These are phyloP conservation scores for Ustilago esculenta DNA, from an alignment of 1,284 basidiomycete species.

Conservation along the genomic window DNA sequence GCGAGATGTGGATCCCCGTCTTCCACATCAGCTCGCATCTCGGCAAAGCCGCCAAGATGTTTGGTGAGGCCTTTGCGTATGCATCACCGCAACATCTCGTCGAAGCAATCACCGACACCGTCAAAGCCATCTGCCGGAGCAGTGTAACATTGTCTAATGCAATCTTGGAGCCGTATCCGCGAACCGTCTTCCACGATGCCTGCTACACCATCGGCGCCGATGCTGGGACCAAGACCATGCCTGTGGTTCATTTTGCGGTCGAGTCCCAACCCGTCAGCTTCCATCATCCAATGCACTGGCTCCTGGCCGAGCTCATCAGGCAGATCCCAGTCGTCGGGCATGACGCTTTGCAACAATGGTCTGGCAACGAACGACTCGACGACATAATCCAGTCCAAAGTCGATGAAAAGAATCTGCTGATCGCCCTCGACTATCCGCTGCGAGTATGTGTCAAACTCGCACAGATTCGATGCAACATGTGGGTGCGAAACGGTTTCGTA, in stretches of 20 bases:
- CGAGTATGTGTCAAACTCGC: constrained; percentile 73
- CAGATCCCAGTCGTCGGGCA: constrained; percentile 47
- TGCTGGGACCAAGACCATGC: constrained; percentile 70
- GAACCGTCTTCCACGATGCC: constrained; percentile 69
- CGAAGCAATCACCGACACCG: constrained; percentile 76
- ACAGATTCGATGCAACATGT: constrained; percentile 92
- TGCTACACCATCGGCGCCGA: constrained; percentile 75
- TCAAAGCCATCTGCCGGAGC: constrained; percentile 73
- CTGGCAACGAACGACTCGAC: constrained; percentile 25
- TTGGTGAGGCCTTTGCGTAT: constrained; percentile 64
- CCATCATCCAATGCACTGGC: constrained; percentile 92
- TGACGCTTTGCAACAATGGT: constrained; percentile 22
- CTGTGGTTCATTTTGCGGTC: constrained; percentile 72
- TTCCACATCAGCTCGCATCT: constrained; percentile 64
- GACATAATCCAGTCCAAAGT: constrained; percentile 36
- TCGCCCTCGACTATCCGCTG: constrained; percentile 60
- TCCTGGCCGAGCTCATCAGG: constrained; percentile 89
- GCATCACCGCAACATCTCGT: constrained; percentile 74
- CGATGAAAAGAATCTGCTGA: constrained; percentile 51
- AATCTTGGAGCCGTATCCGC: constrained; percentile 74
- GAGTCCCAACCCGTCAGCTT: constrained; percentile 73
- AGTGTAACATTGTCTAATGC: constrained; percentile 30
- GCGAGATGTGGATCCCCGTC: constrained; percentile 64
- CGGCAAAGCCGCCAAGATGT: constrained; percentile 57
- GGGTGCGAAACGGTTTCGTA: constrained; percentile 96